These are phyloP conservation scores for Melanomma pulvis-pyrius DNA, from an alignment of 495 filamentous ascomycete genomes.

Conservation along the genomic window DNA sequence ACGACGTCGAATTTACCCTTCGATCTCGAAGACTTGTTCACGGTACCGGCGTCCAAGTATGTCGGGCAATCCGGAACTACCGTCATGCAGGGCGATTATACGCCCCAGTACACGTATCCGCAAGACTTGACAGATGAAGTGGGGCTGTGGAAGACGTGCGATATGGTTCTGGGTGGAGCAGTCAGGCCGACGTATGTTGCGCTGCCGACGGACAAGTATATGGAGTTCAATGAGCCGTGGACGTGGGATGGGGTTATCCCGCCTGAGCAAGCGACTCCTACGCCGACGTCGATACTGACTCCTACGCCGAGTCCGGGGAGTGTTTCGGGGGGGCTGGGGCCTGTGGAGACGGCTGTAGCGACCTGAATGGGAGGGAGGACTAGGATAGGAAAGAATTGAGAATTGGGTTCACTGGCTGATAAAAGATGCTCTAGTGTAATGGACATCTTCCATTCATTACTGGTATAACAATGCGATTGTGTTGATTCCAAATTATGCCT, in stretches of 20 bases:
- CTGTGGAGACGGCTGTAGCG: not conserved
- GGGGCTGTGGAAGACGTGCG: not conserved
- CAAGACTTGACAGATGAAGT: not conserved
- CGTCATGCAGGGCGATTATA: not conserved
- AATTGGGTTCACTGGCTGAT: too few species aligned
- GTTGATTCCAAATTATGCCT: too few species aligned
- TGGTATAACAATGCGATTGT: too few species aligned
- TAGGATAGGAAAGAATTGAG: too few species aligned
- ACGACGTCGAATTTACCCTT: not conserved
- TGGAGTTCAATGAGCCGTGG: conserved; percentile 1
- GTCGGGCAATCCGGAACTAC: not conserved
- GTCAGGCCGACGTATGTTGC: not conserved
- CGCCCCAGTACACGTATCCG: conserved; percentile 2
- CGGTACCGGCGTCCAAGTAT: not conserved
- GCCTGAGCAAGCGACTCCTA: not conserved
- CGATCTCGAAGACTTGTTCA: conserved; percentile 5
- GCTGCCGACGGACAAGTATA: conserved; percentile 8
- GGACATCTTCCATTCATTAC: too few species aligned
- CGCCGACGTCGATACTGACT: not conserved
- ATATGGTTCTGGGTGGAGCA: not conserved
- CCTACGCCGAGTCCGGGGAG: not conserved
- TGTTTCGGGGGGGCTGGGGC: not conserved
- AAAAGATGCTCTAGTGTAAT: too few species aligned
- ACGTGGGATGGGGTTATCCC: not conserved
- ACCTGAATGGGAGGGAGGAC: not conserved